Percentiles rank a stretch among this genome's conserved stretches.
These are phyloP conservation scores for Fusarium nanum DNA, from an alignment of 2,329 filamentous ascomycete genomes.

Conservation along the genomic window DNA sequence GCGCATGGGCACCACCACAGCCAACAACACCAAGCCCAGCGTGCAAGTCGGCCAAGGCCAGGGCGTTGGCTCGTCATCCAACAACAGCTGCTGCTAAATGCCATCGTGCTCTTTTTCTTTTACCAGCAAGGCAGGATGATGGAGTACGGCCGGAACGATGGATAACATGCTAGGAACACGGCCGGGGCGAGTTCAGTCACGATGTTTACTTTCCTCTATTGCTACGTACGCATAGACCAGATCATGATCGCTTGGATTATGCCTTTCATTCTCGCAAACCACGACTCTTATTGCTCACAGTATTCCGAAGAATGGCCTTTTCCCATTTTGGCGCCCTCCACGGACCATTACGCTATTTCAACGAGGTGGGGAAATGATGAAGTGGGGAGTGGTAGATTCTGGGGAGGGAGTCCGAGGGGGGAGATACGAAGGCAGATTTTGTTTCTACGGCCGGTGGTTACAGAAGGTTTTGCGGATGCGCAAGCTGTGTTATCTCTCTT, in stretches of 20 bases:
- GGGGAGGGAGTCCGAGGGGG: conserved; percentile 21
- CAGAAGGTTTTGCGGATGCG: conserved; percentile 36
- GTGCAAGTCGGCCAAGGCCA: conserved; percentile 96
- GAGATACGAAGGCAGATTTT: conserved; percentile 31
- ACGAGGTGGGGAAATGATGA: conserved; percentile 17
- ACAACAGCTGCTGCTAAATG: conserved; percentile 88
- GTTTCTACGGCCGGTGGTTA: conserved; percentile 25
- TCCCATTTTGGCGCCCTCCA: conserved; percentile 25
- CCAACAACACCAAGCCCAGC: conserved; percentile 98
- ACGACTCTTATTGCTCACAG: conserved; percentile 29
- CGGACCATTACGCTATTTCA: conserved; percentile 11
- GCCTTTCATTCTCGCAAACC: conserved; percentile 37
- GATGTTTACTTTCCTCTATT: conserved; percentile 46
- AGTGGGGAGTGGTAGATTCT: conserved; percentile 19
- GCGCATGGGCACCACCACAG: conserved; percentile 95
- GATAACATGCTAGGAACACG: conserved; percentile 46
- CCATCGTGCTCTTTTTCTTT: conserved; percentile 35
- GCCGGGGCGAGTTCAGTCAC: conserved; percentile 49
- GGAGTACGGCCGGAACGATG: conserved; percentile 44
- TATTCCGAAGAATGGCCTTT: conserved; percentile 35
- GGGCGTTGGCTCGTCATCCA: conserved; percentile 88
- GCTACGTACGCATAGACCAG: conserved; percentile 54
- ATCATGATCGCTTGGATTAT: conserved; percentile 51
- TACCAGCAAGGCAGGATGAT: conserved; percentile 44
- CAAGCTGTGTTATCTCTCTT: conserved; percentile 41